phyloP scores from a whole-genome alignment of 2,329 filamentous ascomycete species.

The Cyphellophora attinorum region DNA sequence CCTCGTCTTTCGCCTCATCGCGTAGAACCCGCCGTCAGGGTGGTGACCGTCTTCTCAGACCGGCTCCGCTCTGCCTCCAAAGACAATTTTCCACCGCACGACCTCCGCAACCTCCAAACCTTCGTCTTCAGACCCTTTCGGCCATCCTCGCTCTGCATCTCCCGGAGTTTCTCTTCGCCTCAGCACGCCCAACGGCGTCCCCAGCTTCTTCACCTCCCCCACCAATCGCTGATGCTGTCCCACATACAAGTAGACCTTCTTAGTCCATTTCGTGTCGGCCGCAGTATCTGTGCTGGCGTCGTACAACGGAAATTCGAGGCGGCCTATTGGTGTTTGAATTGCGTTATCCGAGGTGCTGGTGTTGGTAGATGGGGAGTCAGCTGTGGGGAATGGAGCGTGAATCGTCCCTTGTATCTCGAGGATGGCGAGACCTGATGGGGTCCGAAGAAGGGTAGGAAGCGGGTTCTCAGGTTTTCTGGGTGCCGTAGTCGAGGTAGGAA shows the following conservation, averaged over 20 bases:
- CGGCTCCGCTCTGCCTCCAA: constrained; percentile 76
- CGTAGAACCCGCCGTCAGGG: background rate
- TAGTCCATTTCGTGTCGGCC: constrained; percentile 71
- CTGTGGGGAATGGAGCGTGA: constrained; percentile 53
- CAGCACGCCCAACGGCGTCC: constrained; percentile 69
- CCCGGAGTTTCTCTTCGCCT: constrained; percentile 39
- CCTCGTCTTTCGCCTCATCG: background rate
- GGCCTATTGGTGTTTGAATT: constrained; percentile 52
- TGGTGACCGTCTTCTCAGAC: constrained; percentile 39
- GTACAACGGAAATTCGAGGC: constrained; percentile 70
- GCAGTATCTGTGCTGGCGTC: constrained; percentile 33
- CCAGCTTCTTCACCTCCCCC: constrained; percentile 82
- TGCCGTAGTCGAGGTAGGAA: too few relatives aligned
- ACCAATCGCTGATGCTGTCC: constrained; percentile 81
- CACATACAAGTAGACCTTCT: constrained; percentile 76
- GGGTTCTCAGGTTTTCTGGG: too few relatives aligned
- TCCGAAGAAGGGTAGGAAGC: constrained; percentile 75
- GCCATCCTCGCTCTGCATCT: constrained; percentile 24
- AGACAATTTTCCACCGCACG: constrained; percentile 77
- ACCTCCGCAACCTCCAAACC: constrained; percentile 79
- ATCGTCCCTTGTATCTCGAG: constrained; percentile 89
- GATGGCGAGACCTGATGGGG: constrained; percentile 78
- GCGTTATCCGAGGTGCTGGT: constrained; percentile 6
- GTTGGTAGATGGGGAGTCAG: constrained; percentile 10
- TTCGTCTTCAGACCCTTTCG: constrained; percentile 13